Conservation (phyloP, 225 moss, liverwort and hornwort genomes). For the Polytrichum formosum region DNA sequence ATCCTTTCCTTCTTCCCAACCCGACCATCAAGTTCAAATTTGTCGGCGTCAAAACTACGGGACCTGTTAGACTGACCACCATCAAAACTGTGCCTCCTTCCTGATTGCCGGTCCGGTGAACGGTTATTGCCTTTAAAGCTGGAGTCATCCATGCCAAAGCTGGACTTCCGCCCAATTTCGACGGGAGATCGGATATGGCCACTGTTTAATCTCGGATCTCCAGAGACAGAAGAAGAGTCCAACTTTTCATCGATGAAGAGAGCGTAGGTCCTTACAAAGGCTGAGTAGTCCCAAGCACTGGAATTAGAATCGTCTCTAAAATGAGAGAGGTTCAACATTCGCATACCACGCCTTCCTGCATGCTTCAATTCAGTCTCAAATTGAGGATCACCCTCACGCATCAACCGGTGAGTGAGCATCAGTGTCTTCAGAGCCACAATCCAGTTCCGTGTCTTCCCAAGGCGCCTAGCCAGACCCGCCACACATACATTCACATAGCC, state of each 20-base stretch:
- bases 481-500: conserved; percentile 57
- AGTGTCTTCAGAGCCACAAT: conserved; percentile 58
- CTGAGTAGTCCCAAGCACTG: conserved; percentile 63
- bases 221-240: conserved; percentile 31
- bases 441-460: conserved; percentile 60
- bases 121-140: background rate
- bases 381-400: conserved; percentile 48
- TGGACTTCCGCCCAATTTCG: conserved; percentile 6
- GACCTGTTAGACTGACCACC: conserved; percentile 19
- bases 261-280: conserved; percentile 56
- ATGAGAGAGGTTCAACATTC: conserved; percentile 46
- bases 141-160: conserved; percentile 6
- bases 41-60: conserved; percentile 27
- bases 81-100: conserved; percentile 11
- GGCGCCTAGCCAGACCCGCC: conserved; percentile 49
- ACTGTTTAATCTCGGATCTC: background rate
- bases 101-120: conserved; percentile 1
- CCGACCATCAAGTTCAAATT: conserved; percentile 20
- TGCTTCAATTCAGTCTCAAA: conserved; percentile 51
- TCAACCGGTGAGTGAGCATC: conserved; percentile 51
- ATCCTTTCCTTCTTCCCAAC: conserved; percentile 18
- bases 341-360: conserved; percentile 40
- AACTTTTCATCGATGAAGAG: conserved; percentile 58
- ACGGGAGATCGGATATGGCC: background rate
- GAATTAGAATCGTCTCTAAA: conserved; percentile 57